phyloP scores from a whole-genome alignment of 495 filamentous ascomycete species.

The Pseudevernia furfuracea region DNA sequence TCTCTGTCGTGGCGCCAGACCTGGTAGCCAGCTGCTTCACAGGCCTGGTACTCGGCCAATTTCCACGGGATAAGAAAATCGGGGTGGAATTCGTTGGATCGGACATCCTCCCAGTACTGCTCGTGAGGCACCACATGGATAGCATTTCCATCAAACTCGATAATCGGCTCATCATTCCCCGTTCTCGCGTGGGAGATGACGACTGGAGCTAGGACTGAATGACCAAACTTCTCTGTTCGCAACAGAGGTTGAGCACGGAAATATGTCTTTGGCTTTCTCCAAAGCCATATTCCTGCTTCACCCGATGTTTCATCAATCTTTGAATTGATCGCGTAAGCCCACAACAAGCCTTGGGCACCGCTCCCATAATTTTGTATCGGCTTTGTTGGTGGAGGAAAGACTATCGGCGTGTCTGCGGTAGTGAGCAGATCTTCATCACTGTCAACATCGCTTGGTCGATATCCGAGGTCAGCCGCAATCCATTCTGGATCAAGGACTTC shows the following conservation, averaged over 20 bases:
- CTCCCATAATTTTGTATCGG: neutral
- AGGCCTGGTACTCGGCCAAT: conserved; percentile 24
- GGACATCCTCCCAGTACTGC: conserved; percentile 15
- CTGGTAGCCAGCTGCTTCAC: conserved; percentile 17
- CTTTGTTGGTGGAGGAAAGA: neutral
- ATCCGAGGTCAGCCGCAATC: neutral
- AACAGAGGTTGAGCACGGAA: neutral
- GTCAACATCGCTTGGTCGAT: neutral
- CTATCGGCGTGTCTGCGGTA: neutral
- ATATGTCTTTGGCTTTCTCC: conserved; percentile 7
- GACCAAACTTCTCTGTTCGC: neutral
- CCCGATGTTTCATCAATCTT: neutral
- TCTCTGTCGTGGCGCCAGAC: conserved; percentile 24
- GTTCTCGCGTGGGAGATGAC: conserved; percentile 12
- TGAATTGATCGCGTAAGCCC: conserved; percentile 8
- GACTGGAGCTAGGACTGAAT: conserved; percentile 1
- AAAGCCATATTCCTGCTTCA: conserved; percentile 6
- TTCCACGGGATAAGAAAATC: conserved; percentile 17
- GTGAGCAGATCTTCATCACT: neutral
- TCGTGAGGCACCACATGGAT: conserved; percentile 15
- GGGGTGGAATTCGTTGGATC: conserved; percentile 16
- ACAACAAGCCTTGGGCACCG: conserved; percentile 5
- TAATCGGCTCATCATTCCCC: conserved; percentile 1
- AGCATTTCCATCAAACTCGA: conserved; percentile 9
- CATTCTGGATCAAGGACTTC: neutral